Conservation (phyloP, 208 protist genomes). For the Acanthamoeba triangularis region DNA sequence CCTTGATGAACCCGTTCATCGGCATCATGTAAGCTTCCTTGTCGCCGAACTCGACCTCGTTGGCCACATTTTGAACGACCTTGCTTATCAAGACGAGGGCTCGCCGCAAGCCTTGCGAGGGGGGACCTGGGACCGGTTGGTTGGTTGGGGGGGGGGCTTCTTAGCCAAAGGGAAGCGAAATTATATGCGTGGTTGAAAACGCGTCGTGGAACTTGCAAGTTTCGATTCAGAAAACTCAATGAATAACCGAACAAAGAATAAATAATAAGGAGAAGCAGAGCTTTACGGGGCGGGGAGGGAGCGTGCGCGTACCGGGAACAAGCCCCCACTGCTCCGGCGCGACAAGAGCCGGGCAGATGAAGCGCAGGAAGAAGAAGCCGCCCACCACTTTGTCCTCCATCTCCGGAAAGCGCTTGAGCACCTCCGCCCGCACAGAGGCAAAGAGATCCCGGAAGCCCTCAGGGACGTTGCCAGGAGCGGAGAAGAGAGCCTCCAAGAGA, state of each 20-base stretch:
- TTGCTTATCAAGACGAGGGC: slow-evolving; percentile 42
- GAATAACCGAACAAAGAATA: background rate
- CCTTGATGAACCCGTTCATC: slow-evolving; percentile 32
- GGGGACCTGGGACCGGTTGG: background rate
- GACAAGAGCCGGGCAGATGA: slow-evolving; percentile 69
- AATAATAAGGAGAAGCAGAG: background rate
- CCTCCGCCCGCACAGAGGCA: background rate
- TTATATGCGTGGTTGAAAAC: background rate
- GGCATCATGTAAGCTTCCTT: slow-evolving; percentile 71
- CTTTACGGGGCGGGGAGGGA: background rate
- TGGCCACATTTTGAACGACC: slow-evolving; percentile 63
- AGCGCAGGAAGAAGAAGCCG: slow-evolving; percentile 76
- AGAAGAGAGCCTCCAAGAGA: background rate
- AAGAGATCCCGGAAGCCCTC: background rate
- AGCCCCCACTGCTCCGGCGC: slow-evolving; percentile 35
- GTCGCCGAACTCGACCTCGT: slow-evolving; percentile 71
- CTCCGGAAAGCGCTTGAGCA: slow-evolving; percentile 20
- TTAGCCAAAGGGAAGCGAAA: background rate
- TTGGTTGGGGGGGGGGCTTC: too few species aligned
- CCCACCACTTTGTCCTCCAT: slow-evolving; percentile 69
- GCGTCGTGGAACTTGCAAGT: too few species aligned
- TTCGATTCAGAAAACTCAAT: too few species aligned
- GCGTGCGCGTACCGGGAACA: background rate
- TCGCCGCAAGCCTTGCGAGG: background rate
- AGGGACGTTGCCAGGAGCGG: background rate